Evolutionary conservation across 1,284 basidiomycete genomes (phyloP).

Genomic region (Ustilago crameri): DNA sequence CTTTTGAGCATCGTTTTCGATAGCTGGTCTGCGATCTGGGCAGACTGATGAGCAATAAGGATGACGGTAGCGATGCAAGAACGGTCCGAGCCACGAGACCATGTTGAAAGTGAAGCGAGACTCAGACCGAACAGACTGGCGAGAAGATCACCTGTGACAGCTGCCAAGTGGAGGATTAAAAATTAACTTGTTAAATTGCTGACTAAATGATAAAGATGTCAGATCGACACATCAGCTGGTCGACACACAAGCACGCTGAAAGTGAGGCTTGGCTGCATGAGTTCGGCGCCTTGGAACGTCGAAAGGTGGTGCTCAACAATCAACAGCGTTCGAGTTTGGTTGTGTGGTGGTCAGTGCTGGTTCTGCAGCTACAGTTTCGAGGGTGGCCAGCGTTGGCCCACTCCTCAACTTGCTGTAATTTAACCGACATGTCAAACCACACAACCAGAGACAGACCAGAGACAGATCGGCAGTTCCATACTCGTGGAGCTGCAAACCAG

Average conservation of each 20-base stretch:
- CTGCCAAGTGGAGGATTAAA: neutral
- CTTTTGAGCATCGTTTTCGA: slow-evolving; percentile 3
- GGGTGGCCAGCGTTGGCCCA: neutral
- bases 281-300: neutral
- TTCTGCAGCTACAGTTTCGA: neutral
- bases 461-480: no score
- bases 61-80: neutral
- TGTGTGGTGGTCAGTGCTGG: neutral
- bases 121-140: neutral
- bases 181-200: neutral
- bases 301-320: neutral
- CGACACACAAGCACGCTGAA: no score
- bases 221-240: neutral
- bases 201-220: no score
- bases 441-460: no score
- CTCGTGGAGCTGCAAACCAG: no score
- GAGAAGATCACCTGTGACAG: neutral
- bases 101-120: neutral
- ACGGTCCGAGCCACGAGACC: neutral
- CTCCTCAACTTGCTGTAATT: neutral
- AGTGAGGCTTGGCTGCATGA: neutral
- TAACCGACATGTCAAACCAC: neutral
- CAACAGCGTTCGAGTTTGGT: no score
- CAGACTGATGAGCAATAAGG: neutral
- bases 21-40: neutral